These are phyloP conservation scores for Mallotus nudiflorus DNA, from an alignment of 345 rosid species.

Conservation along the genomic window DNA sequence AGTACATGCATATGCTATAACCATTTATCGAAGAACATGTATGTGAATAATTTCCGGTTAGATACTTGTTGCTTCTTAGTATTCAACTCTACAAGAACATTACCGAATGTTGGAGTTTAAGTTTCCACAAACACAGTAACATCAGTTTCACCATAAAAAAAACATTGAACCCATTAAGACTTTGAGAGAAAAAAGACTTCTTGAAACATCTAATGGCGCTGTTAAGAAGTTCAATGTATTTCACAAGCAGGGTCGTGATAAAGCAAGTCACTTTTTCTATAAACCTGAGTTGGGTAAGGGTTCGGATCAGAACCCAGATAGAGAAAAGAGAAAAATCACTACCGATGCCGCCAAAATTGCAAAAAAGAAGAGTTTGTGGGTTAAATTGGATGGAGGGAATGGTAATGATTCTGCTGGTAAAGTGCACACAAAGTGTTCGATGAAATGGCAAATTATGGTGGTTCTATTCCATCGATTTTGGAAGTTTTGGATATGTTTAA, in stretches of 20 bases:
- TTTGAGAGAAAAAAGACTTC: slow-evolving; percentile 24
- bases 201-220: slow-evolving; percentile 35
- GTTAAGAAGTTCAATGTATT: slow-evolving; percentile 30
- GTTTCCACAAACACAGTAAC: slow-evolving; percentile 20
- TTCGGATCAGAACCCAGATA: slow-evolving; percentile 39
- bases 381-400: background rate
- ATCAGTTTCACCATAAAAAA: slow-evolving; percentile 44
- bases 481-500: slow-evolving; percentile 54
- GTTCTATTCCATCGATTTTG: slow-evolving; percentile 69
- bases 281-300: slow-evolving; percentile 27
- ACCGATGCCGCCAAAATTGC: slow-evolving; percentile 17
- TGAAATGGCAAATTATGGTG: slow-evolving; percentile 67
- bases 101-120: slow-evolving; percentile 26
- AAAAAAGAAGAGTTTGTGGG: slow-evolving; percentile 25
- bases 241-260: slow-evolving; percentile 19
- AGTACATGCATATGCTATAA: background rate
- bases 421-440: slow-evolving; percentile 74
- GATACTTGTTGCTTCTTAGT: slow-evolving; percentile 49
- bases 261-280: slow-evolving; percentile 20
- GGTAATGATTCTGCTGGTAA: slow-evolving; percentile 21
- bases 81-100: slow-evolving; percentile 44
- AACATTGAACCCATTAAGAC: slow-evolving; percentile 35
- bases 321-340: slow-evolving; percentile 14
- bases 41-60: slow-evolving; percentile 45
- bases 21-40: slow-evolving; percentile 36